Percentiles rank a stretch among this genome's conserved stretches.
Evolutionary conservation across 495 filamentous ascomycete species (phyloP).

Genomic region (Monascus purpureus): DNA sequence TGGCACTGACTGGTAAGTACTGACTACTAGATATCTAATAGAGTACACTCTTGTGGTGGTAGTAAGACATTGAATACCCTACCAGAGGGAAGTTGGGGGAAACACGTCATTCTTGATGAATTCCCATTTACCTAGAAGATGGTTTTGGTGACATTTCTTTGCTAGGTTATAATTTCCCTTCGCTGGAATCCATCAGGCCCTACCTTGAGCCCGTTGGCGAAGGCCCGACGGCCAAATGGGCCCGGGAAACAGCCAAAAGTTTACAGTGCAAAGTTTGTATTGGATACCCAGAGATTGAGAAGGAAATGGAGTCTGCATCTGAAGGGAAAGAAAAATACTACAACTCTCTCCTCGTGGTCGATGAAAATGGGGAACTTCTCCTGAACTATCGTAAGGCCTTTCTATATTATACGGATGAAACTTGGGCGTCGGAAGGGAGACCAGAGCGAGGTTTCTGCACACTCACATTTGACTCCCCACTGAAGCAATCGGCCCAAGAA

Average conservation of each 20-base stretch:
- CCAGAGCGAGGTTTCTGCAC: constrained; percentile 36
- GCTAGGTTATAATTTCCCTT: constrained; percentile 82
- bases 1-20: constrained; percentile 70
- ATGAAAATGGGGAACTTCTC: constrained; percentile 52
- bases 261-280: constrained; percentile 70
- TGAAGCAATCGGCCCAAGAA: constrained; percentile 3
- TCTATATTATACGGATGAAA: constrained; percentile 84
- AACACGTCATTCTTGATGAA: constrained; percentile 1
- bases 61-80: no score
- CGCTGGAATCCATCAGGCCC: constrained; percentile 58
- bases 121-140: no score
- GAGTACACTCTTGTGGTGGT: no score
- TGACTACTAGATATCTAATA: not conserved
- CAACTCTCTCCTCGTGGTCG: constrained; percentile 76
- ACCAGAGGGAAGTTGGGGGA: no score
- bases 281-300: constrained; percentile 69
- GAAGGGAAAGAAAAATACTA: constrained; percentile 33
- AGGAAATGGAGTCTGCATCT: not conserved
- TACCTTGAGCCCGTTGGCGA: constrained; percentile 65
- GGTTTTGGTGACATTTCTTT: not conserved
- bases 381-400: constrained; percentile 82
- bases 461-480: constrained; percentile 14
- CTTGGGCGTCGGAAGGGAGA: constrained; percentile 70
- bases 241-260: constrained; percentile 53
- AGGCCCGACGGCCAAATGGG: constrained; percentile 71